Evolutionary conservation across 495 filamentous ascomycete genomes (phyloP), one percentile per base, ranked within the genome.

Genomic region (Elasticomyces elasticus): DNA sequence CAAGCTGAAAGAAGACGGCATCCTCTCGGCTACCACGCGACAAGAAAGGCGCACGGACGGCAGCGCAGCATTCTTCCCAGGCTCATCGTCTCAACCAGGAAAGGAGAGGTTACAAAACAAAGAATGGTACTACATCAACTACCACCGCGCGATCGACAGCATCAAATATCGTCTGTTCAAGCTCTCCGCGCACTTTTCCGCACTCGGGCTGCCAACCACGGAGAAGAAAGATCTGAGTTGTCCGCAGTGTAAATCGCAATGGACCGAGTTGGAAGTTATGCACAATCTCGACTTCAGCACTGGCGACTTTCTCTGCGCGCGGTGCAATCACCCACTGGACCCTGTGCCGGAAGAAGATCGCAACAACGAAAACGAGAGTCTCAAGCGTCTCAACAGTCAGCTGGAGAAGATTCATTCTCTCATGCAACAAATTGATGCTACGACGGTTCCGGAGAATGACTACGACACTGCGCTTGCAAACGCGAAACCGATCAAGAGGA

Each of bases 91-190:
- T 10, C 28, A 42, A 31, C 30, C 33, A 33, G 49, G 40, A 5
- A 57, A 58, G 25, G 54, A 60, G 27, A 49, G 58, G 10, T n/a
- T 54, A 23, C 57, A 51, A 13, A 48, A 63, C 41, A 45, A 49
- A 40, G 94, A 90, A 48, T 96, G 95, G 73, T 99, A 94, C 71
- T 99, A 86, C 71, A 87, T 99, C 70, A 88, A 95, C 64, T 89
- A 92, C 62, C 88, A 91, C 49, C 86, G 85, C 33, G 86, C 89
- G 51, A 85, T 99, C 67, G 92, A 99, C 68, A 89, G 89, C 13
- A 89, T 95, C 73, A 99, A 99, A 64, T 99, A 85, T 73, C 84
- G 87, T 59, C 82, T 95, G 49, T 87, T 88, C 66, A 79, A 80
- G 46, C 73, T 95, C 53, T 87, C 87, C 49, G 85, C 88, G 64